phyloP scores from a whole-genome alignment of 129 eudicot genomes.

The Tagetes patula region DNA sequence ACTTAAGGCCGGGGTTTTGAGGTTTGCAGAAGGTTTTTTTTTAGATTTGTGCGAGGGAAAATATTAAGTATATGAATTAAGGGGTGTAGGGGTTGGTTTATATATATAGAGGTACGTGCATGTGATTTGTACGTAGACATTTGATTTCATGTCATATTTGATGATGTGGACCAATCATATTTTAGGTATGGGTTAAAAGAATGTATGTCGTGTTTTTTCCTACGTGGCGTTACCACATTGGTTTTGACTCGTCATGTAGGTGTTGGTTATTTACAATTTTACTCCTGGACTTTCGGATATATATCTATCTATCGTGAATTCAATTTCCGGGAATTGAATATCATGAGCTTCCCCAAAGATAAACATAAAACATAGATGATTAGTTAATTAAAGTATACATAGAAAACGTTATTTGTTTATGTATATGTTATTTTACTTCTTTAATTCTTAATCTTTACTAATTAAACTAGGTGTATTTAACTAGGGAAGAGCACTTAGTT shows the following conservation, averaged over 20 bases:
- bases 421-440: no score
- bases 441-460: no score
- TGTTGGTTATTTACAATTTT: conserved; percentile 1
- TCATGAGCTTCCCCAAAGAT: no score
- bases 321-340: no score
- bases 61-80: background rate
- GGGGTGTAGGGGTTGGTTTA: conserved; percentile 9
- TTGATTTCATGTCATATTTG: conserved; percentile 23
- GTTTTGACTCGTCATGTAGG: conserved; percentile 21
- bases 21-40: background rate
- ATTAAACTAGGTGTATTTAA: no score
- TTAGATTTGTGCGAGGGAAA: background rate
- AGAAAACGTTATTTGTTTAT: no score
- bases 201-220: conserved; percentile 22
- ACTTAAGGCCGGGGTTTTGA: background rate
- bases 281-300: conserved; percentile 12
- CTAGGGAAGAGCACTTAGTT: no score
- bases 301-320: no score
- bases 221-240: conserved; percentile 29
- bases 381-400: no score
- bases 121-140: conserved; percentile 22
- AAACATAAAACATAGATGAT: no score
- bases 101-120: background rate
- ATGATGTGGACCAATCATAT: conserved; percentile 39
- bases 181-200: conserved; percentile 12